A percentile compares a stretch with the other conserved stretches of the same genome.
These are phyloP conservation scores for Lachnellula occidentalis DNA, from an alignment of 2,329 filamentous ascomycete genomes.

Conservation along the genomic window DNA sequence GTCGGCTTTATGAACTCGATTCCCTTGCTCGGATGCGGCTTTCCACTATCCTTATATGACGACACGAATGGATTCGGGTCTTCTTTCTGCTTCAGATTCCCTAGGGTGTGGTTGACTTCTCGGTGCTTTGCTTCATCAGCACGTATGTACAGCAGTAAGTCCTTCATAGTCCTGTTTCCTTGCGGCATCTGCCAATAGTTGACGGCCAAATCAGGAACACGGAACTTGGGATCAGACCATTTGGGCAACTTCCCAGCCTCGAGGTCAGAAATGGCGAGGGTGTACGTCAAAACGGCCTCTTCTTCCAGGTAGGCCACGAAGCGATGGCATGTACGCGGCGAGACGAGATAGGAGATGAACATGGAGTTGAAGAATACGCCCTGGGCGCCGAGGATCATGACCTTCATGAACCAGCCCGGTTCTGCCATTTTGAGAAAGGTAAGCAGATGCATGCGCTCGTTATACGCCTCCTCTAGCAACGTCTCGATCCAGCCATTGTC, in stretches of 20 bases:
- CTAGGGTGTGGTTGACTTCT: constrained; percentile 92
- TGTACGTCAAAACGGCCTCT: constrained; percentile 94
- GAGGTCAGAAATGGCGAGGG: constrained; percentile 78
- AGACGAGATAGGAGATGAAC: constrained; percentile 42
- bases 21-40: constrained; percentile 65
- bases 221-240: constrained; percentile 65
- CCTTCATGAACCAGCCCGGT: constrained; percentile 76
- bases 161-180: constrained; percentile 72
- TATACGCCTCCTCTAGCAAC: constrained; percentile 80
- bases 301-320: constrained; percentile 75
- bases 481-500: constrained; percentile 98
- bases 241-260: constrained; percentile 77
- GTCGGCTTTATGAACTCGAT: constrained; percentile 55
- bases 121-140: constrained; percentile 85
- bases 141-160: constrained; percentile 81
- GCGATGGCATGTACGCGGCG: not conserved
- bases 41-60: constrained; percentile 65
- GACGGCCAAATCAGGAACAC: constrained; percentile 82
- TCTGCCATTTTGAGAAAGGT: constrained; percentile 90
- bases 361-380: constrained; percentile 95
- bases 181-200: constrained; percentile 95
- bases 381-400: constrained; percentile 87
- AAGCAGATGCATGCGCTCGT: constrained; percentile 88
- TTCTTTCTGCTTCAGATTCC: constrained; percentile 77
- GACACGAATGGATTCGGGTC: constrained; percentile 93